phyloP scores from a whole-genome alignment of 106 monocot species.

The Ottelia alismoides region DNA sequence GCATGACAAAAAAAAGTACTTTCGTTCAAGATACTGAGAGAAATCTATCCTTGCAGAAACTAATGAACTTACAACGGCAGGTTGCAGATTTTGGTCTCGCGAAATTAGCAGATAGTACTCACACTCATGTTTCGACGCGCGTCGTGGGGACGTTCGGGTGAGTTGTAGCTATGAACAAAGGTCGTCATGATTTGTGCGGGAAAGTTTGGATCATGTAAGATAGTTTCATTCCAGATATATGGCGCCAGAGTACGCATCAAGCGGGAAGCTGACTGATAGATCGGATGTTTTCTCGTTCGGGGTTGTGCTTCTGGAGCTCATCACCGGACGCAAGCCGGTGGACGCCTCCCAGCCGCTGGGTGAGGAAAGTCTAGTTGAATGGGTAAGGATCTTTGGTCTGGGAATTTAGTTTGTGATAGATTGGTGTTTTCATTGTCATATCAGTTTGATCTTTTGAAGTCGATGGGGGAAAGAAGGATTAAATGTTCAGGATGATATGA shows the following conservation, averaged over 20 bases:
- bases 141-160: slow-evolving; percentile 97
- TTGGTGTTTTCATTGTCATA: neutral
- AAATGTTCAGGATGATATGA: too few relatives aligned
- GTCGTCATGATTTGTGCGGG: neutral
- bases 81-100: slow-evolving; percentile 98
- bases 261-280: slow-evolving; percentile 72
- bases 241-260: slow-evolving; percentile 90
- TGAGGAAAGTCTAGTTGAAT: slow-evolving; percentile 89
- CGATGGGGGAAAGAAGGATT: too few relatives aligned
- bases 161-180: neutral
- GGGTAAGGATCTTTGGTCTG: slow-evolving; percentile 29
- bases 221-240: slow-evolving; percentile 38
- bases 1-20: slow-evolving; percentile 8
- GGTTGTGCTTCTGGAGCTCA: slow-evolving; percentile 80
- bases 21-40: neutral
- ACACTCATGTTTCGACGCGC: slow-evolving; percentile 84
- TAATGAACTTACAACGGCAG: slow-evolving; percentile 21
- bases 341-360: slow-evolving; percentile 60
- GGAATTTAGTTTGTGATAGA: neutral
- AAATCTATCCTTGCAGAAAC: neutral
- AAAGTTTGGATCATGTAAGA: neutral
- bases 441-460: neutral
- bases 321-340: slow-evolving; percentile 75
- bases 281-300: slow-evolving; percentile 93
- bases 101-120: slow-evolving; percentile 46